These are phyloP conservation scores for Teratosphaeria zuluensis DNA, from an alignment of 2,329 filamentous ascomycete species.

Conservation along the genomic window DNA sequence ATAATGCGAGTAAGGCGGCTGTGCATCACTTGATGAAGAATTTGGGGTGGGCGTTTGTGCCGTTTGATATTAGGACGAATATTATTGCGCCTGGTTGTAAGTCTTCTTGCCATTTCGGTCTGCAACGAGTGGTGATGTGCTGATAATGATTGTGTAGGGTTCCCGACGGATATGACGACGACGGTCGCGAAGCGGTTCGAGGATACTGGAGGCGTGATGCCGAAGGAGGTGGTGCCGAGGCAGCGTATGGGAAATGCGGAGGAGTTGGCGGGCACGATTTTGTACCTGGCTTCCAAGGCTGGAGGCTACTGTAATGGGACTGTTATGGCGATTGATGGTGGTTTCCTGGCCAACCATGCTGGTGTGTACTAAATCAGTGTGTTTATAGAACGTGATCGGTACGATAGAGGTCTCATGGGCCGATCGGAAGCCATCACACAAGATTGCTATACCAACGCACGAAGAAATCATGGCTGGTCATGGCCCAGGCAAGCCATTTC, in stretches of 20 bases:
- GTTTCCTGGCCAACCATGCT: conserved; percentile 26
- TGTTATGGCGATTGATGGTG: conserved; percentile 40
- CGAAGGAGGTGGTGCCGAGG: conserved; percentile 18
- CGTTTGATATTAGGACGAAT: conserved; percentile 39
- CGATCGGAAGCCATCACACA: too few relatives aligned
- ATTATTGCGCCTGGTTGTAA: conserved; percentile 35
- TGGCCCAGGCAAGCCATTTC: too few relatives aligned
- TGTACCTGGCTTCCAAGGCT: conserved; percentile 43
- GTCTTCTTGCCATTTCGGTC: conserved; percentile 1
- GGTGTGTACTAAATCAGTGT: conserved; percentile 7
- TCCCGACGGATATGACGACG: conserved; percentile 38
- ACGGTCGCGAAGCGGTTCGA: conserved; percentile 25
- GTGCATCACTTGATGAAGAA: conserved; percentile 38
- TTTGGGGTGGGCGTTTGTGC: conserved; percentile 31
- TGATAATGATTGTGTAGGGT: conserved; percentile 11
- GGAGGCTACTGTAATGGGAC: conserved; percentile 47
- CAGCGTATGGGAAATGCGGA: conserved; percentile 27
- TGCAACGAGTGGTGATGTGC: neutral
- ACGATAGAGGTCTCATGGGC: neutral
- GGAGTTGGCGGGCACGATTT: conserved; percentile 40
- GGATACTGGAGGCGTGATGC: conserved; percentile 22
- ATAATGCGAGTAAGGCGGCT: conserved; percentile 36
- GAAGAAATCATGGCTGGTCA: too few relatives aligned
- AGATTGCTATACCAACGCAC: too few relatives aligned
- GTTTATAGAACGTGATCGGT: neutral